Percentiles rank a stretch among this genome's conserved stretches.
phyloP scores from a whole-genome alignment of 441 rosid species.

The Rhodomyrtus psidioides region DNA sequence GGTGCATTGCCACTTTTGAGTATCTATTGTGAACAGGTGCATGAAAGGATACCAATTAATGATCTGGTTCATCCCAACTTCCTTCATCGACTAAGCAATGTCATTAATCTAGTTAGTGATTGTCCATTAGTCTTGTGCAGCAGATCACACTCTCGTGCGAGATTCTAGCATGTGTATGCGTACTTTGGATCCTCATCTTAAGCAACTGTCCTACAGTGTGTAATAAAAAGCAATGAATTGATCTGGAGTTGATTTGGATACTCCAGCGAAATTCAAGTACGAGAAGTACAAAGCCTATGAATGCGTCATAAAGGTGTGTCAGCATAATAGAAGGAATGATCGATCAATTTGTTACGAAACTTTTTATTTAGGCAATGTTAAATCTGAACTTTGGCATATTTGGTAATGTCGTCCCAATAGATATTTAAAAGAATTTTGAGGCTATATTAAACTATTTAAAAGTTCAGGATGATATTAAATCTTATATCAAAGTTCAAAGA shows the following conservation, averaged over 20 bases:
- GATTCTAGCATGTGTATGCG: neutral
- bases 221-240: neutral
- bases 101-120: neutral
- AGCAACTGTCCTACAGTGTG: no score
- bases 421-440: no score
- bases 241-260: neutral
- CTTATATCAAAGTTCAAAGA: no score
- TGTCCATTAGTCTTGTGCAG: neutral
- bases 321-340: no score
- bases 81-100: neutral
- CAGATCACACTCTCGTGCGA: neutral
- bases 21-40: neutral
- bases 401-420: no score
- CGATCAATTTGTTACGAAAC: no score
- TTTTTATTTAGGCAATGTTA: no score
- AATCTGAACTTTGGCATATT: no score
- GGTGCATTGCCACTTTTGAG: neutral
- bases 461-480: no score
- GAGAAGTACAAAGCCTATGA: neutral
- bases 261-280: neutral
- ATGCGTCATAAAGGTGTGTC: no score
- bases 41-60: neutral
- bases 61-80: neutral
- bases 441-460: no score
- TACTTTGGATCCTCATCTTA: neutral